These are phyloP conservation scores for Leishmania aethiopica DNA, from an alignment of 208 protist species.

Conservation along the genomic window DNA sequence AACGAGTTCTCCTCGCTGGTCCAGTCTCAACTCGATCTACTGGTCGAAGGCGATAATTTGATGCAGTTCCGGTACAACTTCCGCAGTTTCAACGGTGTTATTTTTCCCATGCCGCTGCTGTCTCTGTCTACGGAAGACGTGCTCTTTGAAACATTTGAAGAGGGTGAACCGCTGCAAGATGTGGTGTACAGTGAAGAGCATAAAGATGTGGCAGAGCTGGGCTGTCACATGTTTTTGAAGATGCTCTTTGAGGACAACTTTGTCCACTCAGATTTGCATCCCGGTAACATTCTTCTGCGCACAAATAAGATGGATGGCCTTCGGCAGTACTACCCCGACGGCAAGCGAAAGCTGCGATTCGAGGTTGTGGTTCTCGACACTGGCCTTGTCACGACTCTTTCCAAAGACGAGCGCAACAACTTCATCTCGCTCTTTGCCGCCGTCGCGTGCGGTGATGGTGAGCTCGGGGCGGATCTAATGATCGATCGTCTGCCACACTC, in stretches of 20 bases:
- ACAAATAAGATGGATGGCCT: constrained; percentile 41
- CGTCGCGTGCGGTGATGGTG: constrained; percentile 86
- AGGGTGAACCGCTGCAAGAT: constrained; percentile 74
- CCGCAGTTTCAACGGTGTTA: constrained; percentile 58
- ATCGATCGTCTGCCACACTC: constrained; percentile 73
- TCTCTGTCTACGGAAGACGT: constrained; percentile 65
- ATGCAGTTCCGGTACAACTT: constrained; percentile 88
- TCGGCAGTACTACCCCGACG: constrained; percentile 59
- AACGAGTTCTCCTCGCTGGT: constrained; percentile 84
- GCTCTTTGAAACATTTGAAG: constrained; percentile 91
- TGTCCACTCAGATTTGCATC: constrained; percentile 94
- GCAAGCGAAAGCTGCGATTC: constrained; percentile 56
- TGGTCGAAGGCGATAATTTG: constrained; percentile 86
- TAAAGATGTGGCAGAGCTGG: constrained; percentile 69
- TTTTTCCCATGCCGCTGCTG: constrained; percentile 82
- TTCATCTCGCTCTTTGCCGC: constrained; percentile 94
- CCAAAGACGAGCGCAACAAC: constrained; percentile 84
- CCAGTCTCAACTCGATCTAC: constrained; percentile 85
- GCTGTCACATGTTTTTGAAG: constrained; percentile 94
- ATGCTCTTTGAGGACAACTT: constrained; percentile 96
- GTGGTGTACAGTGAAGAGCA: constrained; percentile 50
- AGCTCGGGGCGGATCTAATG: constrained; percentile 91
- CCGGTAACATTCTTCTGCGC: constrained; percentile 89
- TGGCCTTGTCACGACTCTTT: constrained; percentile 90
- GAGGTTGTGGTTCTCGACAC: constrained; percentile 90